Conservation (phyloP, 345 rosid genomes). For the Pugionium dolabratum region DNA sequence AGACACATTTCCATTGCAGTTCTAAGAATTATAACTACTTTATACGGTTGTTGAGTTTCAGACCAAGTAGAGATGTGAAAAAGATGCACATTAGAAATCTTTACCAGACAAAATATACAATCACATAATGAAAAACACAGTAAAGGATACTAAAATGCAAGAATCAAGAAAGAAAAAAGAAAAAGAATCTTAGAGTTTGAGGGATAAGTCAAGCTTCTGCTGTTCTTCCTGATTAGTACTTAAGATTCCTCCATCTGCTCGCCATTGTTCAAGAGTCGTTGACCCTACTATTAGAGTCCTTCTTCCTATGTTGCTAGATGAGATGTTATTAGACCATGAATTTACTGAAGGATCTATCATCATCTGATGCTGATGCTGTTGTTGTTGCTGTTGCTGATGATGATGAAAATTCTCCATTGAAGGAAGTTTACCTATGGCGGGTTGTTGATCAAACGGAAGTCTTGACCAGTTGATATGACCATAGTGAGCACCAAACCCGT, state of each 20-base stretch:
- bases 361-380: conserved; percentile 20
- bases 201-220: conserved; percentile 67
- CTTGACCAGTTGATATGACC: conserved; percentile 49
- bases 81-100: conserved; percentile 13
- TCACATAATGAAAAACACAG: conserved; percentile 9
- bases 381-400: conserved; percentile 15
- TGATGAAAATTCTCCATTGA: conserved; percentile 42
- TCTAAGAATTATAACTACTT: conserved; percentile 4
- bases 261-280: conserved; percentile 43
- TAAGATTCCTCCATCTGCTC: conserved; percentile 37
- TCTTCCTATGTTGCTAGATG: conserved; percentile 36
- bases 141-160: conserved; percentile 23
- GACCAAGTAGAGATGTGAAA: conserved; percentile 13
- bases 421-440: conserved; percentile 54
- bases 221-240: conserved; percentile 49
- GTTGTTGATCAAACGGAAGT: conserved; percentile 54
- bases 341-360: conserved; percentile 26
- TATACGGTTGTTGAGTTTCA: conserved; percentile 30
- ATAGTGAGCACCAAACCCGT: conserved; percentile 47
- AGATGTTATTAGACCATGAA: conserved; percentile 26
- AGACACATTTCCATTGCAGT: background rate
- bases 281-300: conserved; percentile 23
- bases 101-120: conserved; percentile 29
- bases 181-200: conserved; percentile 53
- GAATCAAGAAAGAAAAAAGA: conserved; percentile 25